Evolutionary conservation across 805 yeast species (phyloP).

Genomic region (Wickerhamia fluorescens): DNA sequence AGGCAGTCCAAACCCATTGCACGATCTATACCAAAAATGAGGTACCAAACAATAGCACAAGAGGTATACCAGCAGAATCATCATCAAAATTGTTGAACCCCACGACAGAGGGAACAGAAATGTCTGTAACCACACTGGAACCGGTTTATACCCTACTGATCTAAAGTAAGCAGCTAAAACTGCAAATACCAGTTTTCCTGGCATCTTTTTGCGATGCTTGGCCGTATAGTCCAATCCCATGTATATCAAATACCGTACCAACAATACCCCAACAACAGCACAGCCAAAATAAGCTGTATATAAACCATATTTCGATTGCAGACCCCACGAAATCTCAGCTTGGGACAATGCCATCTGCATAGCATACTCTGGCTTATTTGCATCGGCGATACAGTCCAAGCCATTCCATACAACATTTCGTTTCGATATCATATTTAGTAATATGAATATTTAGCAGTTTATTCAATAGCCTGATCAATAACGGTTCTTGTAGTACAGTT

Average conservation of each 20-base stretch:
- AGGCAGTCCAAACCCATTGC: conserved; percentile 52
- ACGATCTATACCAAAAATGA: conserved; percentile 44
- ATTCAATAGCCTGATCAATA: too few relatives aligned
- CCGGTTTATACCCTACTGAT: conserved; percentile 26
- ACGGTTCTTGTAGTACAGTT: too few relatives aligned
- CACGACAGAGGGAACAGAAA: conserved; percentile 27
- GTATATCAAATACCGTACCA: conserved; percentile 27
- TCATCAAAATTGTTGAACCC: conserved; percentile 34
- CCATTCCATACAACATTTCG: conserved; percentile 22
- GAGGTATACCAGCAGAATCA: conserved; percentile 25
- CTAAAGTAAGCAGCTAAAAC: conserved; percentile 27
- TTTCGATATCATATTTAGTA: conserved; percentile 5
- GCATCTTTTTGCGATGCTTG: conserved; percentile 4
- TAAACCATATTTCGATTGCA: conserved; percentile 26
- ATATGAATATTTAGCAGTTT: too few relatives aligned
- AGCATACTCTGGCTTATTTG: conserved; percentile 15
- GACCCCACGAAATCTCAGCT: conserved; percentile 19
- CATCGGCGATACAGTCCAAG: conserved; percentile 32
- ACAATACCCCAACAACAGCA: conserved; percentile 26
- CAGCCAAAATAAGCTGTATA: conserved; percentile 35
- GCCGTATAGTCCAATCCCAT: conserved; percentile 17
- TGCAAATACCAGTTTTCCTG: conserved; percentile 15
- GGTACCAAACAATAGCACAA: conserved; percentile 37
- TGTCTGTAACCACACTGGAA: conserved; percentile 17
- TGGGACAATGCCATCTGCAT: conserved; percentile 20